Conservation (phyloP, 805 yeast species). For the Metschnikowia baotianmanensis region DNA sequence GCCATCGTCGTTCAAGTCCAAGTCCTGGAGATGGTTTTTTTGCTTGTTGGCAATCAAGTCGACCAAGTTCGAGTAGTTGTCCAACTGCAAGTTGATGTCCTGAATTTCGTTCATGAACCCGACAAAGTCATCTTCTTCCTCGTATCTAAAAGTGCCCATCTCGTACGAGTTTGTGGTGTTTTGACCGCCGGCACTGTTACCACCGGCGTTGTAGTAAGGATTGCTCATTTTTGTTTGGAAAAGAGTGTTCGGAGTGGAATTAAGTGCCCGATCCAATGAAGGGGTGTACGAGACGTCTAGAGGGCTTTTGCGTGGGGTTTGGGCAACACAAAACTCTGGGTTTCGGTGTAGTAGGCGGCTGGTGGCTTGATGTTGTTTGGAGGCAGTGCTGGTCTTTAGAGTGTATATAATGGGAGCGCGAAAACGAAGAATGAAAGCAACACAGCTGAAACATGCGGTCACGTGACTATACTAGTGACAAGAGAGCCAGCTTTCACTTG, state of each 20-base stretch:
- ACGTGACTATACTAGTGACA: too few species aligned
- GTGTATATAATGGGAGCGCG: too few species aligned
- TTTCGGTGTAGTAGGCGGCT: neutral
- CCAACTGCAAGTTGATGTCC: conserved; percentile 64
- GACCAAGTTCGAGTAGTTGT: conserved; percentile 66
- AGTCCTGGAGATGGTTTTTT: conserved; percentile 66
- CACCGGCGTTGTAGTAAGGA: conserved; percentile 25
- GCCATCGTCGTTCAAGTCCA: conserved; percentile 62
- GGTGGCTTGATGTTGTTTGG: neutral
- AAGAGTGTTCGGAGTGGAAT: neutral
- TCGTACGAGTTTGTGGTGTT: conserved; percentile 14
- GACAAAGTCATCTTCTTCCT: conserved; percentile 52
- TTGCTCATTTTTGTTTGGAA: conserved; percentile 28
- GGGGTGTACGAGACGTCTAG: neutral
- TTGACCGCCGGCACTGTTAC: conserved; percentile 4
- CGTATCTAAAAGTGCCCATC: conserved; percentile 18
- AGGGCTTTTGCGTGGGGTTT: neutral
- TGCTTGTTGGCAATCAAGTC: conserved; percentile 70
- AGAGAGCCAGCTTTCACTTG: too few species aligned
- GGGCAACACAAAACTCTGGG: neutral
- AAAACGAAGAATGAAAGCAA: neutral
- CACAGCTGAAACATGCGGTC: too few species aligned
- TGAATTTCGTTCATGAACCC: conserved; percentile 62
- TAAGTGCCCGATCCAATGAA: neutral
- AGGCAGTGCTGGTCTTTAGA: too few species aligned